Percentiles rank a stretch among this genome's conserved stretches.
Conservation (phyloP, 257 asterid species). For the Leonotis leonurus region DNA sequence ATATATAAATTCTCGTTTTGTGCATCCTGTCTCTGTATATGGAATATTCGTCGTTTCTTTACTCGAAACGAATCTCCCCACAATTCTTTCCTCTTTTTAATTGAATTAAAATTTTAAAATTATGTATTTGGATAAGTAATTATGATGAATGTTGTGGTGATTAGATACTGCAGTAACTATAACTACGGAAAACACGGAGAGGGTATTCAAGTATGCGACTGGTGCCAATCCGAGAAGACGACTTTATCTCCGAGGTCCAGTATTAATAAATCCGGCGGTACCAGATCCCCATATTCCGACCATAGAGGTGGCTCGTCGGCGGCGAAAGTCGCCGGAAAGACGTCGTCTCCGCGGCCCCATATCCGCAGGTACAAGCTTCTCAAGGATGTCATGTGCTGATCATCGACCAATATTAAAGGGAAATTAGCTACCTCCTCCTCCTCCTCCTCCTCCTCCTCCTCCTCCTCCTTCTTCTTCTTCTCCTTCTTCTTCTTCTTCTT, state of each 20-base stretch:
- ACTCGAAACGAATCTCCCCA: background rate
- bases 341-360: slow-evolving; percentile 40
- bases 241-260: slow-evolving; percentile 1
- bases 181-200: slow-evolving; percentile 21
- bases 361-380: slow-evolving; percentile 51
- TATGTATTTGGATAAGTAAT: background rate
- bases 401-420: too few species aligned
- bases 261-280: slow-evolving; percentile 22
- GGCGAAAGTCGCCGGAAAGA: slow-evolving; percentile 25
- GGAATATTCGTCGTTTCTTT: too few species aligned
- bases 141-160: too few species aligned
- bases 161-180: slow-evolving; percentile 46
- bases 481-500: too few species aligned
- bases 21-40: too few species aligned
- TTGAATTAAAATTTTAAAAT: background rate
- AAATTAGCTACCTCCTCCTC: too few species aligned
- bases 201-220: slow-evolving; percentile 29
- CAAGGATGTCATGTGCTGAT: slow-evolving; percentile 46
- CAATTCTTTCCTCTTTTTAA: background rate
- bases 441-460: too few species aligned
- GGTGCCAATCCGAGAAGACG: slow-evolving; percentile 36
- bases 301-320: slow-evolving; percentile 4
- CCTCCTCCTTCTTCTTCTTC: too few species aligned
- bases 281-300: too few species aligned
- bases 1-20: too few species aligned